A percentile compares a stretch with the other conserved stretches of the same genome.
phyloP scores from a whole-genome alignment of 169 alveolate species.

The Plasmodium malariae region DNA sequence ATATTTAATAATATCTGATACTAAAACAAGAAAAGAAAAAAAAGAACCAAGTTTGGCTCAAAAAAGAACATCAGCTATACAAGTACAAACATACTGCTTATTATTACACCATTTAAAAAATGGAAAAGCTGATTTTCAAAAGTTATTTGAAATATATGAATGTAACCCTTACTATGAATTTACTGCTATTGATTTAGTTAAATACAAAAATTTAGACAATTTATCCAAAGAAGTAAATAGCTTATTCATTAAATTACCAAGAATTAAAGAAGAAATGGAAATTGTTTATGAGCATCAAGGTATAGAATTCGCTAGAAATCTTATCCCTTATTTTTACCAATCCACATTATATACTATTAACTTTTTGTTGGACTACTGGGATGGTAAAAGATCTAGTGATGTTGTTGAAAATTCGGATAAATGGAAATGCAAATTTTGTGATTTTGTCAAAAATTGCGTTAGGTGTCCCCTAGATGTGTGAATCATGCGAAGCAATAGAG shows the following conservation, averaged over 20 bases:
- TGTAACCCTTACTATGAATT: slow-evolving; percentile 83
- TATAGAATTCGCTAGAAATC: slow-evolving; percentile 78
- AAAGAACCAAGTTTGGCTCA: slow-evolving; percentile 83
- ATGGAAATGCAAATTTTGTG: slow-evolving; percentile 89
- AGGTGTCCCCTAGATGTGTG: slow-evolving; percentile 78
- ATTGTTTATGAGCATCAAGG: slow-evolving; percentile 85
- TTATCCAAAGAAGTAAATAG: slow-evolving; percentile 76
- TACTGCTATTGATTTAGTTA: slow-evolving; percentile 78
- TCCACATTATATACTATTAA: slow-evolving; percentile 81
- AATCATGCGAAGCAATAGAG: too few relatives aligned
- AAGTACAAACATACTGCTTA: slow-evolving; percentile 85
- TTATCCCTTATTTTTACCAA: slow-evolving; percentile 78
- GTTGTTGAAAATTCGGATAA: slow-evolving; percentile 81
- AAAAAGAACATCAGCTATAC: slow-evolving; percentile 85
- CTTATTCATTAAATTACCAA: slow-evolving; percentile 82
- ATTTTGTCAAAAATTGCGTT: slow-evolving; percentile 84
- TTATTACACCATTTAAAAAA: slow-evolving; percentile 79
- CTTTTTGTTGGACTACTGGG: slow-evolving; percentile 85
- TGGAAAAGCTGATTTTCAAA: slow-evolving; percentile 78
- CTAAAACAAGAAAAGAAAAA: slow-evolving; percentile 83
- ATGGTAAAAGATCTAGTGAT: slow-evolving; percentile 84
- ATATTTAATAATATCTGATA: slow-evolving; percentile 84
- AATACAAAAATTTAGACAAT: slow-evolving; percentile 80
- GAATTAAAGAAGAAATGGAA: slow-evolving; percentile 84
- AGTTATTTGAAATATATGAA: slow-evolving; percentile 79